Conservation (phyloP, 495 filamentous ascomycete genomes). For the Lophiotrema nucula region DNA sequence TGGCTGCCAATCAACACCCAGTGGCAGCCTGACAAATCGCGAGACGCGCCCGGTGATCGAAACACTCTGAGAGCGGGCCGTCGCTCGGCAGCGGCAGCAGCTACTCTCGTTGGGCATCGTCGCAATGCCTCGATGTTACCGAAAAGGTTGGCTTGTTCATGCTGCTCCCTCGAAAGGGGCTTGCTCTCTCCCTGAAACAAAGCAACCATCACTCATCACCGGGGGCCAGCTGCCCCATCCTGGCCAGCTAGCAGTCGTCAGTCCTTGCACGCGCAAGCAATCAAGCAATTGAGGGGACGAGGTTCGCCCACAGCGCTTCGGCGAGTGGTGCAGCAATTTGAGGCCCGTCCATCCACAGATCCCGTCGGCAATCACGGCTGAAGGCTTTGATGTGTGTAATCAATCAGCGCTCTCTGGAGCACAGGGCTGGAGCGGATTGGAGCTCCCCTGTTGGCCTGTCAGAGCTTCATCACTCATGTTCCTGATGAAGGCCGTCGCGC, state of each 20-base stretch:
- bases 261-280: too few species aligned
- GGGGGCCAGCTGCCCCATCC: too few species aligned
- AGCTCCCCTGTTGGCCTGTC: slow-evolving; percentile 13
- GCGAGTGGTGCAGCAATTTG: neutral
- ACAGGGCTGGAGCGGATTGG: slow-evolving; percentile 5
- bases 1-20: slow-evolving; percentile 14
- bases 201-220: neutral
- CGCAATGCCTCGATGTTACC: too few species aligned
- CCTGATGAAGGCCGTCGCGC: neutral
- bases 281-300: neutral
- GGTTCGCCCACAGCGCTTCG: too few species aligned
- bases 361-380: slow-evolving; percentile 16
- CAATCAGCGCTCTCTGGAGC: neutral
- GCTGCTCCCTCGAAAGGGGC: neutral
- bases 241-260: too few species aligned
- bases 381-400: slow-evolving; percentile 9
- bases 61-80: too few species aligned
- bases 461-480: neutral
- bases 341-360: neutral
- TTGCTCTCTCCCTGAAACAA: slow-evolving; percentile 1
- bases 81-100: too few species aligned
- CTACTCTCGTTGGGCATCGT: too few species aligned
- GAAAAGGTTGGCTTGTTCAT: too few species aligned
- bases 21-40: slow-evolving; percentile 16
- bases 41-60: slow-evolving; percentile 16